Evolutionary conservation across 176 grass and related monocot species (phyloP).

Genomic region (Phoenix dactylifera): DNA sequence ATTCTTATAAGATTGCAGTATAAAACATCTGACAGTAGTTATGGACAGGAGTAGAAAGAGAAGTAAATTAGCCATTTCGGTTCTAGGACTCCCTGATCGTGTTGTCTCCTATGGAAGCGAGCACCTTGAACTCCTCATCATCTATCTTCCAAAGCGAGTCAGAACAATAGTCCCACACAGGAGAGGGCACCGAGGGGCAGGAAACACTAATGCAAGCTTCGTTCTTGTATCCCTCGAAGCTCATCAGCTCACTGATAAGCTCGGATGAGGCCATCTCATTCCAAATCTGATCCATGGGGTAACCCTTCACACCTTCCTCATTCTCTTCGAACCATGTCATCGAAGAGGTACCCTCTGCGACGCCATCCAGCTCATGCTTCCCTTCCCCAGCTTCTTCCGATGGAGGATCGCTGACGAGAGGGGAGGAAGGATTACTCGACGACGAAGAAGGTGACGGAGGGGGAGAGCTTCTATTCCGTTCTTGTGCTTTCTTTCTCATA

Average conservation of each 20-base stretch:
- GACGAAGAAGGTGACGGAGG: conserved; percentile 14
- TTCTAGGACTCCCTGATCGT: conserved; percentile 12
- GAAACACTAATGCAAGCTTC: not conserved
- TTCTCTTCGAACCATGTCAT: not conserved
- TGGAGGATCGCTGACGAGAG: not conserved
- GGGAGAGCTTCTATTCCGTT: conserved; percentile 23
- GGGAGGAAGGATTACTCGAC: not conserved
- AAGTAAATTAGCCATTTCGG: no score
- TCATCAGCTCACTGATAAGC: conserved; percentile 6
- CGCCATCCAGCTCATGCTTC: not conserved
- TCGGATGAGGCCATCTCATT: conserved; percentile 15
- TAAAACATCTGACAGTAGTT: no score
- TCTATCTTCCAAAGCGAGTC: conserved; percentile 45
- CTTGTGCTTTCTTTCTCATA: conserved; percentile 34
- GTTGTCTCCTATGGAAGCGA: conserved; percentile 2
- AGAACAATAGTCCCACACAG: conserved; percentile 41
- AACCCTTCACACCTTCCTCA: not conserved
- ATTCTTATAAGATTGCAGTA: not conserved
- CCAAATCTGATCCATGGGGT: conserved; percentile 26
- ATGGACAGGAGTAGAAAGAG: no score
- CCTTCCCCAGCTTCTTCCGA: not conserved
- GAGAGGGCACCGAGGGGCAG: conserved; percentile 24
- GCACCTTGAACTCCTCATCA: conserved; percentile 14
- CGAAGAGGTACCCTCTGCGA: not conserved
- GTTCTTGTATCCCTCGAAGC: conserved; percentile 8